Conservation (phyloP, 2,329 filamentous ascomycete genomes). For the Blastomyces percursus region DNA sequence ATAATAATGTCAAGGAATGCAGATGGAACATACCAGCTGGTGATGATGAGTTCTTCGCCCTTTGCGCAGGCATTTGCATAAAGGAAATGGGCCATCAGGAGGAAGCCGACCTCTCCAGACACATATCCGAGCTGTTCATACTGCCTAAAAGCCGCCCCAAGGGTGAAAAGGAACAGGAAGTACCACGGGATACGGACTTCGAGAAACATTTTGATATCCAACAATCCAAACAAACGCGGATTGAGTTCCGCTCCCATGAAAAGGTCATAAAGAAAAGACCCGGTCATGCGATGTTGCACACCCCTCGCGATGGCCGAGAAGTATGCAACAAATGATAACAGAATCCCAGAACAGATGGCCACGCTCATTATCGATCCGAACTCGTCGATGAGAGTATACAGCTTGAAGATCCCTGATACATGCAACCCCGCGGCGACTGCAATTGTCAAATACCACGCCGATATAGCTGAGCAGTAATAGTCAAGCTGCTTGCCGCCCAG, state of each 20-base stretch:
- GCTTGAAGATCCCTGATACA: constrained; percentile 68
- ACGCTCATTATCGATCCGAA: constrained; percentile 89
- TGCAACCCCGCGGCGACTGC: constrained; percentile 58
- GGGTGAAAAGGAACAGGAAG: constrained; percentile 67
- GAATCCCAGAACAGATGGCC: constrained; percentile 81
- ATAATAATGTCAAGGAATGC: background rate
- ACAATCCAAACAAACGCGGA: constrained; percentile 67
- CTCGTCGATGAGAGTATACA: constrained; percentile 87
- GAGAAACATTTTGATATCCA: constrained; percentile 93
- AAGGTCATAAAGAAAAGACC: constrained; percentile 68
- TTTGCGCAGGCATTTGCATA: constrained; percentile 89
- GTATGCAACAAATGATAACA: constrained; percentile 74
- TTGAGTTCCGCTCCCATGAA: constrained; percentile 85
- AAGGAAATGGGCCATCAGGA: constrained; percentile 79
- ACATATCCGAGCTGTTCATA: constrained; percentile 77
- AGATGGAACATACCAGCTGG: constrained; percentile 53
- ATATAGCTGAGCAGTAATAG: constrained; percentile 89
- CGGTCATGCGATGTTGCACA: constrained; percentile 83
- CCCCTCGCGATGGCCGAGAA: constrained; percentile 70
- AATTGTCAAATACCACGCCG: constrained; percentile 78
- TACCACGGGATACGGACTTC: constrained; percentile 89
- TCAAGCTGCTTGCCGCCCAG: constrained; percentile 71
- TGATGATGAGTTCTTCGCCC: constrained; percentile 79
- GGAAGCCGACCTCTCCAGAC: constrained; percentile 69
- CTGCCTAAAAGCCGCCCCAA: constrained; percentile 66